A percentile compares a stretch with the other conserved stretches of the same genome.
Evolutionary conservation across 176 grass and related monocot species (phyloP).

Genomic region (Pharus latifolius): DNA sequence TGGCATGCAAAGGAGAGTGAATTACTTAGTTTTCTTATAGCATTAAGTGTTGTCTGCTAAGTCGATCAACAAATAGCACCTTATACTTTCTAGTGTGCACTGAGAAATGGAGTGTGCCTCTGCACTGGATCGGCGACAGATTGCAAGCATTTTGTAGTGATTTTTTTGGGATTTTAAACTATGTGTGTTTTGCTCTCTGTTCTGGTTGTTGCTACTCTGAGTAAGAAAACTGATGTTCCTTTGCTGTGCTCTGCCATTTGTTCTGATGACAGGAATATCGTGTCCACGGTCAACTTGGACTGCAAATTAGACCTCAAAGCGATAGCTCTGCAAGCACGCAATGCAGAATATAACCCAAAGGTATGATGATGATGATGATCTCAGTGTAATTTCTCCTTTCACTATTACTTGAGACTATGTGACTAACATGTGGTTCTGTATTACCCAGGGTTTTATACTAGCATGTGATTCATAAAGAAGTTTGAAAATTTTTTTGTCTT

Average conservation of each 20-base stretch:
- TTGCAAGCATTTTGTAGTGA: not conserved
- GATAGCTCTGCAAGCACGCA: slow-evolving; percentile 89
- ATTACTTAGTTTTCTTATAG: too few species aligned
- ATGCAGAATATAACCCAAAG: slow-evolving; percentile 98
- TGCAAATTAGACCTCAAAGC: slow-evolving; percentile 93
- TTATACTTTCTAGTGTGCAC: not conserved
- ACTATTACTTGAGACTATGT: not conserved
- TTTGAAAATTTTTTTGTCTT: not conserved
- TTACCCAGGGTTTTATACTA: not conserved
- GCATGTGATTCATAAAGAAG: not conserved
- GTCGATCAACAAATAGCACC: not conserved
- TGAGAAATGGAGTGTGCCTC: not conserved
- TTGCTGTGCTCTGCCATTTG: not conserved
- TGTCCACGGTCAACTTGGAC: slow-evolving; percentile 96
- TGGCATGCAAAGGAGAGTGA: too few species aligned
- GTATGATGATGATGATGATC: slow-evolving; percentile 12
- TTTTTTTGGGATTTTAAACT: not conserved
- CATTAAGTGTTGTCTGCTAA: too few species aligned
- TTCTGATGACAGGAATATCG: slow-evolving; percentile 68
- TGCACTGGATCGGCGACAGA: not conserved
- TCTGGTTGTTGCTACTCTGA: not conserved
- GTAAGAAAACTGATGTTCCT: not conserved
- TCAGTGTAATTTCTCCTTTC: not conserved
- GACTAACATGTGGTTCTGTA: not conserved
- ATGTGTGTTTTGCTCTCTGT: not conserved